phyloP scores from a whole-genome alignment of 179 eudicot species.

The Patellifolia procumbens region DNA sequence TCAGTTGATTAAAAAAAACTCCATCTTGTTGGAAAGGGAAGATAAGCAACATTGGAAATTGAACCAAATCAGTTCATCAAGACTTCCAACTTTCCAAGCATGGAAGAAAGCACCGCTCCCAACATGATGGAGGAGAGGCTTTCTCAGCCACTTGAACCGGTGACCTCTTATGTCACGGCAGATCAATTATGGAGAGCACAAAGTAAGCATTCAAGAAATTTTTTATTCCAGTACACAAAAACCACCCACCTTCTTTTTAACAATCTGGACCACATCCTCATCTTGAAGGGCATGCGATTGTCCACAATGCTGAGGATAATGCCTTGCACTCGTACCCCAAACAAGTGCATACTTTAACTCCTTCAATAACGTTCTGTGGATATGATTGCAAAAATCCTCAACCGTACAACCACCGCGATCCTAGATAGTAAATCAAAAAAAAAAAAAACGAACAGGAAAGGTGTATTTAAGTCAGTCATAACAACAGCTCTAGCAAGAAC shows the following conservation, averaged over 20 bases:
- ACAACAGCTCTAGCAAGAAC: slow-evolving; percentile 6
- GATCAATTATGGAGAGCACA: neutral
- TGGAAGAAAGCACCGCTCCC: too few relatives aligned
- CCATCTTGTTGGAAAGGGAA: neutral
- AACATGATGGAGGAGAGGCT: too few relatives aligned
- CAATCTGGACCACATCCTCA: slow-evolving; percentile 99
- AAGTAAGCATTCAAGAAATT: neutral
- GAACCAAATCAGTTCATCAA: neutral
- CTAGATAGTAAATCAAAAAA: slow-evolving; percentile 35
- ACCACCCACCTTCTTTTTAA: slow-evolving; percentile 80
- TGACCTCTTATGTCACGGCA: too few relatives aligned
- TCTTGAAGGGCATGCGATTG: slow-evolving; percentile 78
- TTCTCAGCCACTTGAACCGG: too few relatives aligned
- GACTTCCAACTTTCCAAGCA: too few relatives aligned
- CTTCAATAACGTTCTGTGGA: slow-evolving; percentile 85
- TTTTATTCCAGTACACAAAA: neutral
- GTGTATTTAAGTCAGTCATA: neutral
- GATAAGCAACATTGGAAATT: neutral
- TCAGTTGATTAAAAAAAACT: neutral
- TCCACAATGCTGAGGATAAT: slow-evolving; percentile 97
- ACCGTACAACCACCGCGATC: slow-evolving; percentile 96
- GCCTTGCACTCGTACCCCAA: slow-evolving; percentile 97
- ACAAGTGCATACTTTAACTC: slow-evolving; percentile 91
- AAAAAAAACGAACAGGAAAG: neutral
- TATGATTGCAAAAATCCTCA: slow-evolving; percentile 92